These are phyloP conservation scores for Apostasia shenzhenica DNA, from an alignment of 106 monocot genomes.

Conservation along the genomic window DNA sequence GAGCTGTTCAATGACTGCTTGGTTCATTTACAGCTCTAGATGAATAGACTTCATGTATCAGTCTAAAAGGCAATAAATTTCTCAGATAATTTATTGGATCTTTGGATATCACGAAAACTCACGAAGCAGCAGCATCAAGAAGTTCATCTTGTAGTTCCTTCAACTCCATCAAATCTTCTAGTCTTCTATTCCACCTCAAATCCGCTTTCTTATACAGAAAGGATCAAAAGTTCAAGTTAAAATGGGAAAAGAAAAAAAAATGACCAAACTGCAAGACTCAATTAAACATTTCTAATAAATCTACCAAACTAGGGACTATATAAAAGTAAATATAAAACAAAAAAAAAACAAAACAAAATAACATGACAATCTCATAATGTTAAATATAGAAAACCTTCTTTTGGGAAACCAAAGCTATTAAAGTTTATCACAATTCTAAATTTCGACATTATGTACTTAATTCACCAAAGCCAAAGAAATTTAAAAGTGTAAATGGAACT, in stretches of 20 bases:
- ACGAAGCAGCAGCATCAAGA: conserved; percentile 84
- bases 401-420: too few species aligned
- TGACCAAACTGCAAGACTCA: neutral
- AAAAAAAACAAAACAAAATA: neutral
- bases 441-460: too few species aligned
- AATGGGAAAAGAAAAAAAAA: neutral
- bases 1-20: too few species aligned
- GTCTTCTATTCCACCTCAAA: conserved; percentile 88
- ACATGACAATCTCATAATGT: too few species aligned
- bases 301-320: neutral
- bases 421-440: too few species aligned
- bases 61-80: too few species aligned
- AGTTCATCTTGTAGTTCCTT: conserved; percentile 87
- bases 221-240: conserved; percentile 1
- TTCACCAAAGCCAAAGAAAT: too few species aligned
- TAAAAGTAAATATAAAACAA: neutral
- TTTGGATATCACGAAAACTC: neutral
- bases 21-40: too few species aligned
- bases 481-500: too few species aligned
- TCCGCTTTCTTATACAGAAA: conserved; percentile 67
- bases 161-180: conserved; percentile 82
- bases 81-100: too few species aligned
- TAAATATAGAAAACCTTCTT: too few species aligned
- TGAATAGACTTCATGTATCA: too few species aligned
- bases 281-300: neutral